These are phyloP conservation scores for Calonectria fujianensis DNA, from an alignment of 2,329 filamentous ascomycete species.

Conservation along the genomic window DNA sequence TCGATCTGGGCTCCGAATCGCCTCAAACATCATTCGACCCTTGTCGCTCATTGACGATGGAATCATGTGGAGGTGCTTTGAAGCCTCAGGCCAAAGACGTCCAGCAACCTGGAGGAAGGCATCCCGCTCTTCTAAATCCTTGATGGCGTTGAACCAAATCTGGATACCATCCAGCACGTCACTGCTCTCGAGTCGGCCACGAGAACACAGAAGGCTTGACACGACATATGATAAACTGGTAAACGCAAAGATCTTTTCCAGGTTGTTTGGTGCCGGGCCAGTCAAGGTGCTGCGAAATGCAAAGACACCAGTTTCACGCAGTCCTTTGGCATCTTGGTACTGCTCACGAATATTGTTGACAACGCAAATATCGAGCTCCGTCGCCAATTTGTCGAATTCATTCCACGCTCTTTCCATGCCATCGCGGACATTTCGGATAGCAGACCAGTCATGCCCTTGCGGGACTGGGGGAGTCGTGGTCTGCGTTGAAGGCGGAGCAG, in stretches of 20 bases:
- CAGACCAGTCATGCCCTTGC: conserved; percentile 27
- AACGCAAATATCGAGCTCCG: neutral
- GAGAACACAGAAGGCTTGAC: conserved; percentile 27
- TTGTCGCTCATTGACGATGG: neutral
- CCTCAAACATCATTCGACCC: neutral
- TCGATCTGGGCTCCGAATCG: neutral
- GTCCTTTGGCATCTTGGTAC: conserved; percentile 38
- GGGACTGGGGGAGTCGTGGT: neutral
- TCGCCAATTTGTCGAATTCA: conserved; percentile 17
- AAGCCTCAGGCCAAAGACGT: conserved; percentile 47
- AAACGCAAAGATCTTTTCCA: conserved; percentile 45
- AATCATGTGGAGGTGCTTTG: conserved; percentile 32
- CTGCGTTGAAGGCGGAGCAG: neutral
- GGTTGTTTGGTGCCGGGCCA: neutral
- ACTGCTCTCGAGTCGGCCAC: neutral
- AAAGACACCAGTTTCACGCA: conserved; percentile 43
- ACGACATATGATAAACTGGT: conserved; percentile 48
- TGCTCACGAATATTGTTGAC: conserved; percentile 34
- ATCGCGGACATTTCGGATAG: conserved; percentile 34
- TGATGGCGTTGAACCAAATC: conserved; percentile 43
- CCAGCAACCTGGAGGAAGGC: conserved; percentile 34
- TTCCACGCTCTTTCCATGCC: conserved; percentile 39
- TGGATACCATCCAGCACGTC: conserved; percentile 43
- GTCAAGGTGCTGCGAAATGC: conserved; percentile 47
- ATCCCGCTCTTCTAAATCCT: conserved; percentile 29